Percentiles rank a stretch among this genome's conserved stretches.
phyloP scores from a whole-genome alignment of 2,329 filamentous ascomycete species.

The Alternaria burnsii region DNA sequence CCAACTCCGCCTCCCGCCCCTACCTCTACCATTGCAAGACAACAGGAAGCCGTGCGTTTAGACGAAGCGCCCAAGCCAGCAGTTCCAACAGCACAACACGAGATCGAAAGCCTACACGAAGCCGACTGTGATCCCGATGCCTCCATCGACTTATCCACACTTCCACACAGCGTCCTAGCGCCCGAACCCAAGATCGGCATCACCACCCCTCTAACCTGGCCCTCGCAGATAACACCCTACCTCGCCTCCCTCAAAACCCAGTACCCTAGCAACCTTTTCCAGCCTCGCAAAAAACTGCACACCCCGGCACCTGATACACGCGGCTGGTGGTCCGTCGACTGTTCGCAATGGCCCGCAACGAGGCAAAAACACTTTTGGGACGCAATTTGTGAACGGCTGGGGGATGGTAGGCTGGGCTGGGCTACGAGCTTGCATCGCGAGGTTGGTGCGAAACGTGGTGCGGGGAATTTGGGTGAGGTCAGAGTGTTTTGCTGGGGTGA shows the following conservation, averaged over 20 bases:
- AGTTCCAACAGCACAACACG: neutral
- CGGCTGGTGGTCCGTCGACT: constrained; percentile 78
- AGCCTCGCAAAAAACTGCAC: constrained; percentile 54
- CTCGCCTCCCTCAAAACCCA: constrained; percentile 39
- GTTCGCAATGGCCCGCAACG: constrained; percentile 60
- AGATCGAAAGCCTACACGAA: neutral
- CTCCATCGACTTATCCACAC: constrained; percentile 30
- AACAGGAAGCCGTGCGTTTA: neutral
- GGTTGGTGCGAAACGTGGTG: constrained; percentile 7
- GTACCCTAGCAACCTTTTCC: constrained; percentile 40
- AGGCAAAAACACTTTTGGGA: constrained; percentile 67
- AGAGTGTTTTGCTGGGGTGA: constrained; percentile 82
- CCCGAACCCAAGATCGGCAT: constrained; percentile 36
- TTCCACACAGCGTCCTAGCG: constrained; percentile 37
- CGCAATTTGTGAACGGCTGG: constrained; percentile 68
- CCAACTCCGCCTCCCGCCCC: neutral
- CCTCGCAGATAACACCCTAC: constrained; percentile 40
- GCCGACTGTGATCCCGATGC: neutral
- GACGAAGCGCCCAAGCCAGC: neutral
- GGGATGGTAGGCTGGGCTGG: constrained; percentile 70
- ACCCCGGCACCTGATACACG: constrained; percentile 69
- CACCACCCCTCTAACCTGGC: constrained; percentile 25
- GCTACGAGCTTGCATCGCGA: constrained; percentile 65
- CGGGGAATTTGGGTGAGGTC: constrained; percentile 53
- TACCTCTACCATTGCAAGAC: neutral